Evolutionary conservation across 1,284 basidiomycete species (phyloP).

Genomic region (Sanghuangporus baumii): DNA sequence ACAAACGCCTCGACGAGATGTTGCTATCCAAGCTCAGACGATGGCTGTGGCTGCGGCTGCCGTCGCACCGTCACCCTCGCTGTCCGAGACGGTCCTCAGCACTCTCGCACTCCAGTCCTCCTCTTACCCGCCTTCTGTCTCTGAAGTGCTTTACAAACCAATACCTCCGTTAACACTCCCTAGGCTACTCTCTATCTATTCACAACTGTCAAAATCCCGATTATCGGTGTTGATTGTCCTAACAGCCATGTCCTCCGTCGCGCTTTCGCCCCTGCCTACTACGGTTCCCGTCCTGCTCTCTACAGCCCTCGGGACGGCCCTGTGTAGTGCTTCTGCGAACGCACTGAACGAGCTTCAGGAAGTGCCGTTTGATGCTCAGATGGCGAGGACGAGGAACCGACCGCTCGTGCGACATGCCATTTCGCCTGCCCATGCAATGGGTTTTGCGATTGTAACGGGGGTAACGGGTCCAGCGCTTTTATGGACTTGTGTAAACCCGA

Average conservation of each 20-base stretch:
- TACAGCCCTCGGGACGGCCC: constrained; percentile 83
- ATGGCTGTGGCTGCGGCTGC: background rate
- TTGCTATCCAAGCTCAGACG: background rate
- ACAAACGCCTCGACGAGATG: background rate
- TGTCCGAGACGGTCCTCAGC: background rate
- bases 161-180: constrained; percentile 43
- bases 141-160: constrained; percentile 20
- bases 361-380: constrained; percentile 95
- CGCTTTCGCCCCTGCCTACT: constrained; percentile 83
- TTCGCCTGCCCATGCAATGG: constrained; percentile 78
- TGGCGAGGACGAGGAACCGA: constrained; percentile 84
- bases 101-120: background rate
- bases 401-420: constrained; percentile 87
- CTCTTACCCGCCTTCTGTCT: constrained; percentile 13
- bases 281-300: constrained; percentile 81
- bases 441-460: constrained; percentile 75
- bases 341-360: constrained; percentile 95
- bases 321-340: constrained; percentile 93
- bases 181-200: constrained; percentile 65
- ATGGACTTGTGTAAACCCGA: constrained; percentile 83
- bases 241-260: constrained; percentile 90
- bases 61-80: background rate
- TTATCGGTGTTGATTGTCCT: constrained; percentile 88
- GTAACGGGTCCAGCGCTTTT: constrained; percentile 75
- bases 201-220: constrained; percentile 82